Base-by-base conservation (phyloP, 1,284 basidiomycete genomes). In the Prillingera fragicola region DNA sequence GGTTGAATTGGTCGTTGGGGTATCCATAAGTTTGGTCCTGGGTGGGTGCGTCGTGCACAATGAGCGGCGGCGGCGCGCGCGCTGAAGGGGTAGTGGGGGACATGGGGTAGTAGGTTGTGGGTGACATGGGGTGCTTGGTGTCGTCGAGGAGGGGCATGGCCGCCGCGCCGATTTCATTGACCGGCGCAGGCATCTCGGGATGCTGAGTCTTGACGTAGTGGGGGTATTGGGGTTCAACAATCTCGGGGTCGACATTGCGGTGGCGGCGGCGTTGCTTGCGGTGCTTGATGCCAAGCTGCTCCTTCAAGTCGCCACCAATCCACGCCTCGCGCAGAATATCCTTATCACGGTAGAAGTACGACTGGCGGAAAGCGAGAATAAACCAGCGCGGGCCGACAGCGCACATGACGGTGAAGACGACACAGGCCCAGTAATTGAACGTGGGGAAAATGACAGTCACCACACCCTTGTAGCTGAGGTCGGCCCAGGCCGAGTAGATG, bases 311-410 rank as follows among this genome's bases (percentile, higher is more conserved):
- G 5, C 88, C 88, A 38, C 72, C 69, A 6, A 91, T 84, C 88
- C 88, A 92, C 75, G 70, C 83, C 70, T 95, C 90, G 17, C 90
- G 81, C 9, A 95, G 75, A 49, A 94, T 83, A 59, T 92, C 86
- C 65, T 67, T 67, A 58, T 75, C 74, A 23, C 50, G 42, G 17
- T 63, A 61, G n/a, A 58, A 39, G 50, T 63, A 65, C 31, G 61
- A 62, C 38, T 62, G 48, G 26, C 40, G 28, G 36, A 56, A 40
- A 14, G 59, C 44, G 23, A 35, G 41, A 15, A 56, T 53, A 2
- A 64, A 31, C 62, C 57, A 70, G 19, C 60, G 55, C 2, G 69
- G 71, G 79, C 86, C 80, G 29, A 94, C 76, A 23, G 85, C 83
- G 17, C 88, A 70, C 29, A 79, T 62, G 19, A 82, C 77, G 2